phyloP scores from a whole-genome alignment of 305 asterid species.

The Fraxinus angustifolia region DNA sequence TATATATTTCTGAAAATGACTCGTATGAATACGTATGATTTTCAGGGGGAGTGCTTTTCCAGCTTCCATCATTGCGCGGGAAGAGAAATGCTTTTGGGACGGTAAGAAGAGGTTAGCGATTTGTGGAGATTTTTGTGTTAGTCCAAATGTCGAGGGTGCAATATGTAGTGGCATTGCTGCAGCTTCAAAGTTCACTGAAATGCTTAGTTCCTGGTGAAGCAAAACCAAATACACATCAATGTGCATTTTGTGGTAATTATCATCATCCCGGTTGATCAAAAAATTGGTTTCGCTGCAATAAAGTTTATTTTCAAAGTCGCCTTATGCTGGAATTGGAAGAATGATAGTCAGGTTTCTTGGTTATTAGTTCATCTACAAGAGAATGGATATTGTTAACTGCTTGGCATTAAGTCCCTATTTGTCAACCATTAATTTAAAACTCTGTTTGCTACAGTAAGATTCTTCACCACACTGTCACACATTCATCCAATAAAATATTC shows the following conservation, averaged over 20 bases:
- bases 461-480: no score
- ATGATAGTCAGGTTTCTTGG: background rate
- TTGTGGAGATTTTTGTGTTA: constrained; percentile 73
- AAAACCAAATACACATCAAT: background rate
- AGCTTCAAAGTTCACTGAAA: constrained; percentile 51
- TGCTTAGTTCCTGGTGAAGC: constrained; percentile 27
- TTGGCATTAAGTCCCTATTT: background rate
- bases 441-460: no score
- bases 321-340: background rate
- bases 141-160: constrained; percentile 81
- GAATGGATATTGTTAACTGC: background rate
- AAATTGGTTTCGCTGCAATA: background rate
- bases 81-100: constrained; percentile 71
- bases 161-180: constrained; percentile 74
- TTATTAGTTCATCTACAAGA: background rate
- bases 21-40: constrained; percentile 7
- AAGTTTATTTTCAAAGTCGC: background rate
- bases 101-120: constrained; percentile 56
- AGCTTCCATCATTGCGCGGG: constrained; percentile 46
- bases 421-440: no score
- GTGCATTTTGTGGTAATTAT: background rate
- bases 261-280: background rate
- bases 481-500: no score
- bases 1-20: background rate
- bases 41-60: constrained; percentile 88